These are phyloP conservation scores for Aegilops sharonensis DNA, from an alignment of 176 grass and related monocot genomes.

Conservation along the genomic window DNA sequence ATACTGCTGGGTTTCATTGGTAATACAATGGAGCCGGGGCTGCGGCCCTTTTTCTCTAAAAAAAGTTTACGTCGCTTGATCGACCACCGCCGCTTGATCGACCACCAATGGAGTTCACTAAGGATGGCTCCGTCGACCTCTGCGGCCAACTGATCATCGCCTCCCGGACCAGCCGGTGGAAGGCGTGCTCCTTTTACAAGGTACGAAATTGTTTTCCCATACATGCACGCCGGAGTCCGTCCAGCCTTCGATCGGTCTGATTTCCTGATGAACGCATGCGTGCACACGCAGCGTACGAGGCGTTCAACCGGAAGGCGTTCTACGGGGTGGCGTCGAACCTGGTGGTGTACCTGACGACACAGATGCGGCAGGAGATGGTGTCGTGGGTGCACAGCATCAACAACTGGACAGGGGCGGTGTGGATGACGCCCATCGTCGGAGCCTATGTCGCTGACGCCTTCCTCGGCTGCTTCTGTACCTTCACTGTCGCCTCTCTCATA, in stretches of 20 bases:
- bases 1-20: too few species aligned
- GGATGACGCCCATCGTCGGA: conserved; percentile 67
- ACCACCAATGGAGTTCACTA: conserved; percentile 29
- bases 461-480: conserved; percentile 81
- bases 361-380: conserved; percentile 65
- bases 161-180: conserved; percentile 60
- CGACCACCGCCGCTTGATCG: neutral
- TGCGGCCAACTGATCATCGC: conserved; percentile 48
- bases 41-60: too few species aligned
- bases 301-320: conserved; percentile 86
- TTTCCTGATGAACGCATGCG: neutral
- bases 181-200: conserved; percentile 69
- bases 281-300: conserved; percentile 49
- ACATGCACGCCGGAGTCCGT: too few species aligned
- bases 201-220: neutral
- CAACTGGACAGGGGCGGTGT: conserved; percentile 76
- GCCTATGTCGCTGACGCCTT: conserved; percentile 77
- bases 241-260: too few species aligned
- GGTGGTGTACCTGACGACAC: conserved; percentile 74
- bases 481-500: conserved; percentile 69
- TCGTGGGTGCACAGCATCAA: conserved; percentile 64
- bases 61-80: too few species aligned
- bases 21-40: too few species aligned
- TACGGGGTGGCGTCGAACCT: conserved; percentile 80
- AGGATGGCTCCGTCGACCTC: conserved; percentile 74